phyloP scores from a whole-genome alignment of 768 basidiomycete genomes.

The Termitomyces sp. region DNA sequence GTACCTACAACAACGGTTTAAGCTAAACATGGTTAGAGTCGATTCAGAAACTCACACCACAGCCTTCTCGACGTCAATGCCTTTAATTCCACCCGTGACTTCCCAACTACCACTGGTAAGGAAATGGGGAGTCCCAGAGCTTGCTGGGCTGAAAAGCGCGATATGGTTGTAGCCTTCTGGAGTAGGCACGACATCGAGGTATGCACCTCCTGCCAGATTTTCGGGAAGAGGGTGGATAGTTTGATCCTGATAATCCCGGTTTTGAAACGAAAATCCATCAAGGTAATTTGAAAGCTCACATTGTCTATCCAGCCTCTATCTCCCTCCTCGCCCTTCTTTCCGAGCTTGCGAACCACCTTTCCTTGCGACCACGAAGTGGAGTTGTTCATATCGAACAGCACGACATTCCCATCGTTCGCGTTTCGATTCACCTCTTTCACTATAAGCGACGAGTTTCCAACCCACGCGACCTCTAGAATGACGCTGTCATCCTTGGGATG shows the following conservation, averaged over 20 bases:
- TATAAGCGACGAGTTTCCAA: conserved; percentile 66
- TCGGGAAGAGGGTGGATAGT: conserved; percentile 52
- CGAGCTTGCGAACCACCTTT: conserved; percentile 68
- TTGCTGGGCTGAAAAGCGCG: conserved; percentile 81
- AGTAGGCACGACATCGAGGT: conserved; percentile 86
- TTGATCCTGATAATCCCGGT: conserved; percentile 41
- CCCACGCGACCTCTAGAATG: conserved; percentile 83
- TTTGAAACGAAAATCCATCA: background rate
- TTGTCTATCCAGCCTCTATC: conserved; percentile 95
- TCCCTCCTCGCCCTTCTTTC: conserved; percentile 77
- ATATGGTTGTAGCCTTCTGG: conserved; percentile 86
- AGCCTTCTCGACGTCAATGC: conserved; percentile 60
- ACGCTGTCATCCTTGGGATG: conserved; percentile 59
- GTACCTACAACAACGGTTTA: conserved; percentile 49
- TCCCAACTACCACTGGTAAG: conserved; percentile 90
- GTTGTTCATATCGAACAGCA: conserved; percentile 58
- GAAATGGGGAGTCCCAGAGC: conserved; percentile 65
- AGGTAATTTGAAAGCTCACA: conserved; percentile 35
- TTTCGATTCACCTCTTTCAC: conserved; percentile 86
- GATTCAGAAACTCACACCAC: conserved; percentile 53
- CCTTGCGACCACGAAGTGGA: conserved; percentile 31
- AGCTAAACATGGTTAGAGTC: conserved; percentile 9
- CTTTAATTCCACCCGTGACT: conserved; percentile 68
- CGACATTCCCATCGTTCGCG: conserved; percentile 73
- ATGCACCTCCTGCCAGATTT: conserved; percentile 50